Base-by-base conservation (phyloP, 2,329 filamentous ascomycete genomes). In the Pestalotiopsis sp. region DNA sequence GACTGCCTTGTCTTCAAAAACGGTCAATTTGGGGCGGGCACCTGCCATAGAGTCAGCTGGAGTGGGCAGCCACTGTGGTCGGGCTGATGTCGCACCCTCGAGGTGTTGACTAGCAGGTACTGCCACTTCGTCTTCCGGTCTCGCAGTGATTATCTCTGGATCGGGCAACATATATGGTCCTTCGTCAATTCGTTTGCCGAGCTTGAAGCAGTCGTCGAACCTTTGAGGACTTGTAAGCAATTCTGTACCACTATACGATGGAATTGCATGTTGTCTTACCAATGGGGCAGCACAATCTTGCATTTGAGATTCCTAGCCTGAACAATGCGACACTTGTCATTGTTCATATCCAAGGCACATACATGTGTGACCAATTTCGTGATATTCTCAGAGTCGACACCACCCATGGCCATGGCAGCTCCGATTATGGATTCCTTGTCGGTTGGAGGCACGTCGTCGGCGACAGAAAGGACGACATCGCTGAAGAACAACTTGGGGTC, bases 201-300 rank as follows among this genome's bases (percentile, higher is more conserved):
- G 89, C 80, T 93, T 96, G 73, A 99, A 88, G 81, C 96, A 99
- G 78, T 98, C 95, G 74, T 98, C 95, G 77, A 99, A 98, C 94
- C 93, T 95, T 31, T 71, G 49, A 27, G 38, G 41, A 11, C 5
- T 63, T n/a, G 49, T 62, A 56, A 20, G 12, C 9, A n/a, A 36
- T 39, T 20, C 17, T 5, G 17, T 39, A 6, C 13, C 27, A n/a
- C 5, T n/a, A 17, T 20, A 52, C 45, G 7, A n/a, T 9, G 5
- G 27, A n/a, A 20, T 36, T 17, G 59, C 9, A 5, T 12, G 17
- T 1, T 17, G 12, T 72, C 84, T 76, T 82, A 94, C 94, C 96
- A 98, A 78, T 98, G 96, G 49, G 96, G 96, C 66, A 99, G 85
- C 20, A 99, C 93, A 69, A 98, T 92, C 80, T 94, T 95, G 79